These are phyloP conservation scores for Entomophthora muscae DNA, from an alignment of 371 early-diverging fungal genomes.

Conservation along the genomic window DNA sequence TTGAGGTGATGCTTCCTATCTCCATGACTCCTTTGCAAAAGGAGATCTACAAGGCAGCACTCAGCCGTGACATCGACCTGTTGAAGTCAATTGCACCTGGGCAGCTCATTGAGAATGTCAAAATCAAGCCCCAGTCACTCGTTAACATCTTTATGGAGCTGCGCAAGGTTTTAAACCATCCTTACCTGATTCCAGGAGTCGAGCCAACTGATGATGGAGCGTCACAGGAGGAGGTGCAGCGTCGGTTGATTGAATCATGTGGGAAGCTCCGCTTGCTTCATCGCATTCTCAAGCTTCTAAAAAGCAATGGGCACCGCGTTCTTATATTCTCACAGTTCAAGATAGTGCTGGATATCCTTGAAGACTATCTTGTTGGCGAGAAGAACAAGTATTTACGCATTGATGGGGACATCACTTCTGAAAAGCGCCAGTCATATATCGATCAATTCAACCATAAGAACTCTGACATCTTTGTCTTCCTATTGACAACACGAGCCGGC, in stretches of 20 bases:
- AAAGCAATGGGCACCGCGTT: constrained; percentile 88
- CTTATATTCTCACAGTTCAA: constrained; percentile 98
- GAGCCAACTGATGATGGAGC: constrained; percentile 32
- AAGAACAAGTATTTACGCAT: constrained; percentile 72
- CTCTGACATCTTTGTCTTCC: constrained; percentile 88
- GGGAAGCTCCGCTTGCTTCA: constrained; percentile 94
- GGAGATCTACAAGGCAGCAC: constrained; percentile 90
- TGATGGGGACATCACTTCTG: constrained; percentile 92
- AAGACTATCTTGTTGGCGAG: constrained; percentile 92
- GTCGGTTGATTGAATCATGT: background rate
- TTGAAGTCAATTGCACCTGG: constrained; percentile 71
- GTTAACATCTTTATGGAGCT: constrained; percentile 98
- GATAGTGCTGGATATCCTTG: constrained; percentile 94
- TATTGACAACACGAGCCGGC: constrained; percentile 96
- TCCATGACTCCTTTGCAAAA: constrained; percentile 92
- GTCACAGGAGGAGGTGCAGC: constrained; percentile 7
- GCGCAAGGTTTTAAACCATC: constrained; percentile 99
- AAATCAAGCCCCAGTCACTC: constrained; percentile 36
- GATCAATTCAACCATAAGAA: constrained; percentile 89
- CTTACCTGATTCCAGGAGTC: constrained; percentile 97
- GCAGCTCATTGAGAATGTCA: constrained; percentile 14
- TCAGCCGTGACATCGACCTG: constrained; percentile 89
- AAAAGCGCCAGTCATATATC: constrained; percentile 81
- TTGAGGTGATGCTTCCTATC: constrained; percentile 83
- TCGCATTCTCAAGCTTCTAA: constrained; percentile 64